phyloP scores from a whole-genome alignment of 345 rosid genomes.

The Citrus glauca region DNA sequence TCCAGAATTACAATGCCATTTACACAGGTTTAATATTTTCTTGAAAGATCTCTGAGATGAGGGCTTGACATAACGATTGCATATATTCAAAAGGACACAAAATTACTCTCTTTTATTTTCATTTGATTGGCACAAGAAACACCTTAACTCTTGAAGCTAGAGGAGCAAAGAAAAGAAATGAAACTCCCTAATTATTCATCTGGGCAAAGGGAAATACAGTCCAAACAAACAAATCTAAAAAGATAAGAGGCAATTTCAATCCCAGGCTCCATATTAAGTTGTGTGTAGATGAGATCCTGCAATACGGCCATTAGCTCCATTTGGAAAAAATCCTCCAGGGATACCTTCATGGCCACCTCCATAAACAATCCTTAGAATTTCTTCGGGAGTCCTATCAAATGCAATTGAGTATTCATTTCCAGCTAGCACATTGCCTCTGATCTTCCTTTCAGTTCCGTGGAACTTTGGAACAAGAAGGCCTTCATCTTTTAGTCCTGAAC shows the following conservation, averaged over 20 bases:
- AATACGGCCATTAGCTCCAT: slow-evolving; percentile 32
- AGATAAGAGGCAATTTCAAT: background rate
- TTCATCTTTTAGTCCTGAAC: slow-evolving; percentile 32
- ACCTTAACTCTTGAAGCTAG: no score
- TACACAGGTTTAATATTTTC: background rate
- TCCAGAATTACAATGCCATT: no score
- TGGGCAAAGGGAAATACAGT: background rate
- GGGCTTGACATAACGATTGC: background rate
- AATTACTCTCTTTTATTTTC: background rate
- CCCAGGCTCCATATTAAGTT: background rate
- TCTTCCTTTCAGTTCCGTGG: slow-evolving; percentile 30
- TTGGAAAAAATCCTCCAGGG: slow-evolving; percentile 37
- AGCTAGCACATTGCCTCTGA: slow-evolving; percentile 35
- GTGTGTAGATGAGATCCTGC: slow-evolving; percentile 15
- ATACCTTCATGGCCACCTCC: slow-evolving; percentile 27
- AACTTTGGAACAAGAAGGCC: slow-evolving; percentile 26
- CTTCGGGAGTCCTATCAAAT: slow-evolving; percentile 24
- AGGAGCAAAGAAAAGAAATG: no score
- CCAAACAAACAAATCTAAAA: background rate
- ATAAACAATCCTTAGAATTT: slow-evolving; percentile 33
- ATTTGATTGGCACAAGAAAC: background rate
- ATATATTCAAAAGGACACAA: background rate
- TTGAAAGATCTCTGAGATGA: background rate
- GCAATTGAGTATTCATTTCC: slow-evolving; percentile 28
- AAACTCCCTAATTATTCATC: background rate